A percentile compares a stretch with the other conserved stretches of the same genome.
These are phyloP conservation scores for Stephanodiscus triporus DNA, from an alignment of 108 stramenopile genomes.

Conservation along the genomic window DNA sequence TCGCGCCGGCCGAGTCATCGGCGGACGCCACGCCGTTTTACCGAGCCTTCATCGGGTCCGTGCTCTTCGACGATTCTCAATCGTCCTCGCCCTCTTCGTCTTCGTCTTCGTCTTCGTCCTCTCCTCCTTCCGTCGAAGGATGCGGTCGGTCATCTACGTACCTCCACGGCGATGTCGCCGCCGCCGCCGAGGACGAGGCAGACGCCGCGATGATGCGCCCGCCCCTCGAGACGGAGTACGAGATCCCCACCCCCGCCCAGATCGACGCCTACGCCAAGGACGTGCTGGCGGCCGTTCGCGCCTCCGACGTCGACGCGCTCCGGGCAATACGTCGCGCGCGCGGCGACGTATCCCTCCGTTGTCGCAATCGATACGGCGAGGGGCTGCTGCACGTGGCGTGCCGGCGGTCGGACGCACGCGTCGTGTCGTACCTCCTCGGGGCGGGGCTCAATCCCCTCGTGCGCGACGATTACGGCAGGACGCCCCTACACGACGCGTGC, in stretches of 20 bases:
- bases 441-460: slow-evolving; percentile 55
- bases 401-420: slow-evolving; percentile 64
- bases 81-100: too few relatives aligned
- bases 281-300: slow-evolving; percentile 59
- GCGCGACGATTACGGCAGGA: slow-evolving; percentile 86
- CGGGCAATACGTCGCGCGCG: slow-evolving; percentile 31
- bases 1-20: too few relatives aligned
- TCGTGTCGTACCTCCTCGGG: slow-evolving; percentile 70
- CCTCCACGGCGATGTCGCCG: too few relatives aligned
- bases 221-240: too few relatives aligned
- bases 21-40: too few relatives aligned
- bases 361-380: slow-evolving; percentile 88
- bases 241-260: slow-evolving; percentile 18
- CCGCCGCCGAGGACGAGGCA: too few relatives aligned
- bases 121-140: too few relatives aligned
- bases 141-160: too few relatives aligned
- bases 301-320: slow-evolving; percentile 55
- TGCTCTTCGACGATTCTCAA: too few relatives aligned
- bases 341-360: slow-evolving; percentile 45
- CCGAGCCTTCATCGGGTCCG: too few relatives aligned
- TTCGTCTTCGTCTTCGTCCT: too few relatives aligned
- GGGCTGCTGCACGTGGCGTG: slow-evolving; percentile 86
- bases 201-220: too few relatives aligned
- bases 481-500: slow-evolving; percentile 88
- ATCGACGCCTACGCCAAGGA: slow-evolving; percentile 62